These are phyloP conservation scores for Citrus cavaleriei DNA, from an alignment of 345 rosid species.

Conservation along the genomic window DNA sequence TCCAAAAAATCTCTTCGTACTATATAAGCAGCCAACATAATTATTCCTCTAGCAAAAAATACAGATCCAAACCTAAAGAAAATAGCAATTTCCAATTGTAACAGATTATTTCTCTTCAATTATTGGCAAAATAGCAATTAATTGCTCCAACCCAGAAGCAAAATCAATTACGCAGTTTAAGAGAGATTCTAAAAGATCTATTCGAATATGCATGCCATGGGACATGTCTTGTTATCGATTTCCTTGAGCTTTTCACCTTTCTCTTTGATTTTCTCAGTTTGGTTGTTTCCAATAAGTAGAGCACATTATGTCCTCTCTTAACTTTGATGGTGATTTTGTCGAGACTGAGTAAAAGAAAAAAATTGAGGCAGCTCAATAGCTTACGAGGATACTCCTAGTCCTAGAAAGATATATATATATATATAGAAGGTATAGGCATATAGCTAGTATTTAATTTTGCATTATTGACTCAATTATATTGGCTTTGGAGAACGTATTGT, in stretches of 20 bases:
- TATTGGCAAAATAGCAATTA: not conserved
- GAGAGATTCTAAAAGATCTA: not conserved
- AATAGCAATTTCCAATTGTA: too few species aligned
- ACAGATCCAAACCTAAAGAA: not conserved
- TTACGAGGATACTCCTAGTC: constrained; percentile 3
- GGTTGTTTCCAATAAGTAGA: too few species aligned
- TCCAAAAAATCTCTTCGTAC: too few species aligned
- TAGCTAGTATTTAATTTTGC: not conserved
- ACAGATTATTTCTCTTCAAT: not conserved
- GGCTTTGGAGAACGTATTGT: constrained; percentile 4
- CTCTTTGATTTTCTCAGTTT: not conserved
- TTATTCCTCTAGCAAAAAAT: too few species aligned
- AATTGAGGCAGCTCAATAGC: not conserved
- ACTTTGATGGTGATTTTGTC: too few species aligned
- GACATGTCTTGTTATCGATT: not conserved
- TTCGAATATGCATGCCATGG: not conserved
- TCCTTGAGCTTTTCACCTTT: not conserved
- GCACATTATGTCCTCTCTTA: too few species aligned
- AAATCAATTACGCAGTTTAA: not conserved
- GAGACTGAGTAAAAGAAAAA: too few species aligned
- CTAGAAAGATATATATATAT: not conserved
- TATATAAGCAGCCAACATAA: too few species aligned
- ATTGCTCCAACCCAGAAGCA: not conserved
- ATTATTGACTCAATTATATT: constrained; percentile 10
- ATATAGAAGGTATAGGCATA: too few species aligned